Evolutionary conservation across 1,139 yeast genomes (phyloP).

Genomic region (Yarrowia galli): DNA sequence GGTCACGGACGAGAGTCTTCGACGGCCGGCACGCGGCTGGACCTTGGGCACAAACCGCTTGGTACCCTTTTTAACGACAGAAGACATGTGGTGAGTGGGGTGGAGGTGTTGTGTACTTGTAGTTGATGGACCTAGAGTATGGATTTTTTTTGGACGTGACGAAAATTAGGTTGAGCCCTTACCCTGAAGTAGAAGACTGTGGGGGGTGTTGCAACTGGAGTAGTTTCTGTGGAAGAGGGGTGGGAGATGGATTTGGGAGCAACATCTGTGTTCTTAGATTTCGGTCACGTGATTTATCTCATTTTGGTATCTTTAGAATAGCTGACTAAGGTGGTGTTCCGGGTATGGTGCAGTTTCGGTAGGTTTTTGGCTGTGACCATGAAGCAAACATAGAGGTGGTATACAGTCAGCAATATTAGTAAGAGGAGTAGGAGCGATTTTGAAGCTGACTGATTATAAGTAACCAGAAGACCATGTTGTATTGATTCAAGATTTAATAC

Average conservation of each 20-base stretch:
- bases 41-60: conserved; percentile 50
- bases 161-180: not conserved
- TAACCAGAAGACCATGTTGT: not conserved
- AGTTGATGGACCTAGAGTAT: not conserved
- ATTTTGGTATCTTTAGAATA: no score
- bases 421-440: no score
- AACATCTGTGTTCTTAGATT: no score
- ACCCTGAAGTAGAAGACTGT: not conserved
- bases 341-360: no score
- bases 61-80: conserved; percentile 40
- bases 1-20: conserved; percentile 40
- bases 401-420: no score
- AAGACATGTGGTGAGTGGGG: conserved; percentile 14
- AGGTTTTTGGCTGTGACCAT: no score
- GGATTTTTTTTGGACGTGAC: conserved; percentile 31
- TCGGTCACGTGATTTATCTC: no score
- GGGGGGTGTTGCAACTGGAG: not conserved
- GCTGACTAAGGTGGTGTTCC: no score
- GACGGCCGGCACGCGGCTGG: conserved; percentile 44
- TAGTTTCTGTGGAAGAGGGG: no score
- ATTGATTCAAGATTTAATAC: not conserved
- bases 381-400: no score
- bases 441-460: no score
- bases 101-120: not conserved
- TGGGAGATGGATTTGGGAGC: no score